Percentiles rank a stretch among this genome's conserved stretches.
phyloP scores from a whole-genome alignment of 1,139 yeast species.

The Geotrichum candidum region DNA sequence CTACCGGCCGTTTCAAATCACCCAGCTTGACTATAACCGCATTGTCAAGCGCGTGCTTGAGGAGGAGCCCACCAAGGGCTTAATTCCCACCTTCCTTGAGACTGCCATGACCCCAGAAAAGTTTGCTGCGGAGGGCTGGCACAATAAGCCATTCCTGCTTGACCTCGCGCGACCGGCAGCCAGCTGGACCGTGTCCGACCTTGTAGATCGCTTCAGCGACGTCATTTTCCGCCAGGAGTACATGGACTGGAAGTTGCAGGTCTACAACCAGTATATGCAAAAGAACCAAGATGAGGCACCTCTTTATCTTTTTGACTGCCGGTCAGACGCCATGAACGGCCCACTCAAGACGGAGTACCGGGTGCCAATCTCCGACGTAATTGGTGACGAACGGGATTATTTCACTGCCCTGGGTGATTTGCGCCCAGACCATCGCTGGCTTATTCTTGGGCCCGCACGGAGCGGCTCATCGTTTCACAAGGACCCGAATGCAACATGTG shows the following conservation, averaged over 20 bases:
- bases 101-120: slow-evolving; percentile 38
- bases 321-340: slow-evolving; percentile 53
- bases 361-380: slow-evolving; percentile 48
- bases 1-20: slow-evolving; percentile 74
- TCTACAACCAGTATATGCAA: slow-evolving; percentile 57
- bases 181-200: slow-evolving; percentile 50
- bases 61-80: slow-evolving; percentile 22
- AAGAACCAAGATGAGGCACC: slow-evolving; percentile 75
- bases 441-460: slow-evolving; percentile 72
- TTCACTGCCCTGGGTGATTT: slow-evolving; percentile 39
- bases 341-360: slow-evolving; percentile 48
- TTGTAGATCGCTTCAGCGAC: slow-evolving; percentile 51
- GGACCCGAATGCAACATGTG: slow-evolving; percentile 85
- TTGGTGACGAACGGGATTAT: slow-evolving; percentile 30
- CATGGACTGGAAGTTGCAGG: slow-evolving; percentile 66
- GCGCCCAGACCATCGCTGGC: slow-evolving; percentile 88
- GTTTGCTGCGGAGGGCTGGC: slow-evolving; percentile 44
- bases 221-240: slow-evolving; percentile 75
- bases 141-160: slow-evolving; percentile 62
- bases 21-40: slow-evolving; percentile 54
- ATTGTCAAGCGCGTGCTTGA: slow-evolving; percentile 19
- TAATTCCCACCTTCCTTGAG: slow-evolving; percentile 24
- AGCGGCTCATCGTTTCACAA: slow-evolving; percentile 89
- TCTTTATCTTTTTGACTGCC: slow-evolving; percentile 76
- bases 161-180: slow-evolving; percentile 41